phyloP scores from a whole-genome alignment of 2,329 filamentous ascomycete genomes.

The Xylariaceae sp. region DNA sequence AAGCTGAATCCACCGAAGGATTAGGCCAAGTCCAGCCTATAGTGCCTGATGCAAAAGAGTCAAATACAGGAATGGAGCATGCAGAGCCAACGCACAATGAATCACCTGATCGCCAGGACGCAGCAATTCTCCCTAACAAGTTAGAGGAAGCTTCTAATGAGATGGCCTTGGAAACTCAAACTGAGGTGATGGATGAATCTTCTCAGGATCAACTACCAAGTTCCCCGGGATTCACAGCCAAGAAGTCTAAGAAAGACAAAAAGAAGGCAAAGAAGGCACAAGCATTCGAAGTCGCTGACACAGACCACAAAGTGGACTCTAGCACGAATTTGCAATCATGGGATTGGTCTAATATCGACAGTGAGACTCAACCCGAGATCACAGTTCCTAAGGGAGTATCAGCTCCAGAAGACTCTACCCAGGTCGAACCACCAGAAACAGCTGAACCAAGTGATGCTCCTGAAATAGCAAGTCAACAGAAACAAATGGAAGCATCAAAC shows the following conservation, averaged over 20 bases:
- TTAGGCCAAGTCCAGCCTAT: not conserved
- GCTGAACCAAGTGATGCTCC: not conserved
- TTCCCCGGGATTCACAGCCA: conserved; percentile 29
- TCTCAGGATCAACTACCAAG: conserved; percentile 25
- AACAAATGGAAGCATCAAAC: conserved; percentile 6
- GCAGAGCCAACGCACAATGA: not conserved
- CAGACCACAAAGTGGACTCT: conserved; percentile 4
- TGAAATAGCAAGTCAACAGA: not conserved
- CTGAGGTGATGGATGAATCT: not conserved
- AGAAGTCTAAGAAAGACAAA: conserved; percentile 45
- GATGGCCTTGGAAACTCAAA: not conserved
- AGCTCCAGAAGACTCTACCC: conserved; percentile 13
- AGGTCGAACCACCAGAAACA: not conserved
- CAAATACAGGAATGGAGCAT: not conserved
- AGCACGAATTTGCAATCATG: conserved; percentile 23
- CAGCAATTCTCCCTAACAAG: conserved; percentile 8
- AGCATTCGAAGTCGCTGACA: conserved; percentile 9
- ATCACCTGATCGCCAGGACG: not conserved
- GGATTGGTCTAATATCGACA: conserved; percentile 29
- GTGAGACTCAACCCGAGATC: conserved; percentile 22
- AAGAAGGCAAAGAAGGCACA: conserved; percentile 29
- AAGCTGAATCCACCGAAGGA: conserved; percentile 1
- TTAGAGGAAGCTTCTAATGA: not conserved
- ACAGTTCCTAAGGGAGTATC: not conserved
- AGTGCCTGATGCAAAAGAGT: not conserved